Evolutionary conservation across 2,329 filamentous ascomycete genomes (phyloP).

Genomic region (Thielaviopsis ethacetica): DNA sequence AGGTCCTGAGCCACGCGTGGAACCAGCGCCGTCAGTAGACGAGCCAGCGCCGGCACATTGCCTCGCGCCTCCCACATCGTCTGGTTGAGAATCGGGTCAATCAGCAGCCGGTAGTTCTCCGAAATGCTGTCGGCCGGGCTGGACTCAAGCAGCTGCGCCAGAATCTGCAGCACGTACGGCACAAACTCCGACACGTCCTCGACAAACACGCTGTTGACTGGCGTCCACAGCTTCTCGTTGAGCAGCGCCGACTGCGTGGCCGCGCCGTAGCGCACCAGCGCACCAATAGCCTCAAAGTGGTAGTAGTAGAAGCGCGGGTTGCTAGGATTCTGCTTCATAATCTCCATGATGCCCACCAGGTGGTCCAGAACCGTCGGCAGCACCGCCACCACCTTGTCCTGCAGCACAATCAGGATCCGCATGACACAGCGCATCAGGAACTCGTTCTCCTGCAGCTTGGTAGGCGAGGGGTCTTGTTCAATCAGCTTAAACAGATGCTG

Average conservation of each 20-base stretch:
- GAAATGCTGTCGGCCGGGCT: conserved; percentile 67
- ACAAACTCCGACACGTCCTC: conserved; percentile 86
- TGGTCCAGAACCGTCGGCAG: conserved; percentile 67
- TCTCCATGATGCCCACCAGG: conserved; percentile 74
- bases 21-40: conserved; percentile 71
- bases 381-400: conserved; percentile 59
- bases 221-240: conserved; percentile 65
- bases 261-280: conserved; percentile 59
- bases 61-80: conserved; percentile 79
- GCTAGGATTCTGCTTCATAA: conserved; percentile 88
- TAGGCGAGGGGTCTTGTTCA: conserved; percentile 64
- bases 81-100: conserved; percentile 65
- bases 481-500: conserved; percentile 84
- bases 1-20: conserved; percentile 60
- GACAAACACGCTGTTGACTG: conserved; percentile 64
- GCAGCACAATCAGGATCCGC: conserved; percentile 89
- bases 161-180: conserved; percentile 91
- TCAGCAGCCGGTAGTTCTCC: conserved; percentile 62
- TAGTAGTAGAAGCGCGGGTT: conserved; percentile 98
- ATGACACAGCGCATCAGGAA: conserved; percentile 98
- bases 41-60: conserved; percentile 80
- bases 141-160: conserved; percentile 76
- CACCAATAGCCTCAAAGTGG: conserved; percentile 87
- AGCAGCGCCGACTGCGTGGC: conserved; percentile 51
- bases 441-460: conserved; percentile 97